Percentiles rank a stretch among this genome's conserved stretches.
Evolutionary conservation across 352 stramenopile genomes (phyloP).

Genomic region (Hyaloperonospora brassicae): DNA sequence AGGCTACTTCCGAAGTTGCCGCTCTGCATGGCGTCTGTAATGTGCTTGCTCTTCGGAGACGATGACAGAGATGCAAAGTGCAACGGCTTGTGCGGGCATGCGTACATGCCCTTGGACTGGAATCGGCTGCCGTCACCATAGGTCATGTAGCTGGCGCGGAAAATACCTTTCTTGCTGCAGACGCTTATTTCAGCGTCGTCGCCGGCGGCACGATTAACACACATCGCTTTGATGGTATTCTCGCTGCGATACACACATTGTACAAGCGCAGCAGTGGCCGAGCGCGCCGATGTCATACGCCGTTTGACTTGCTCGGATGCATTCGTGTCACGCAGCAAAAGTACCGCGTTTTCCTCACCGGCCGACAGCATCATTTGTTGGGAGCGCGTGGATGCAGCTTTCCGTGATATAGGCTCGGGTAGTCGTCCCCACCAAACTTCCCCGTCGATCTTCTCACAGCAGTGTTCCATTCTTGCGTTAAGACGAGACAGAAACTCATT

Average conservation of each 20-base stretch:
- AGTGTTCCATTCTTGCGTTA: conserved; percentile 59
- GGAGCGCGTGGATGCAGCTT: conserved; percentile 49
- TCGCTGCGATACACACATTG: conserved; percentile 75
- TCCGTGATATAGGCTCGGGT: conserved; percentile 53
- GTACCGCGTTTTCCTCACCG: conserved; percentile 27
- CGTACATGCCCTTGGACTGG: conserved; percentile 78
- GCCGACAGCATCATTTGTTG: conserved; percentile 56
- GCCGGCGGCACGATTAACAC: conserved; percentile 60
- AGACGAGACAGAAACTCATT: conserved; percentile 67
- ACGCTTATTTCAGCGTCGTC: conserved; percentile 55
- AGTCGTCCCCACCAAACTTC: conserved; percentile 68
- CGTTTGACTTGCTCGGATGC: conserved; percentile 56
- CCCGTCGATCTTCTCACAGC: conserved; percentile 66
- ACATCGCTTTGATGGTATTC: conserved; percentile 78
- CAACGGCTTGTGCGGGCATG: conserved; percentile 30
- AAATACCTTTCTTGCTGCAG: conserved; percentile 71
- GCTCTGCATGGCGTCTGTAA: conserved; percentile 11
- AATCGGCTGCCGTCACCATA: conserved; percentile 66
- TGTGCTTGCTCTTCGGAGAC: conserved; percentile 21
- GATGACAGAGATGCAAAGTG: conserved; percentile 28
- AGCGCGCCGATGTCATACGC: conserved; percentile 31
- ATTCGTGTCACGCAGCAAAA: conserved; percentile 35
- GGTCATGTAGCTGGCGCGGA: conserved; percentile 49
- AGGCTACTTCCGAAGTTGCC: conserved; percentile 9
- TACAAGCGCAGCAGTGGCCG: conserved; percentile 30